phyloP scores from a whole-genome alignment of 768 basidiomycete genomes.

The Panus rudis region DNA sequence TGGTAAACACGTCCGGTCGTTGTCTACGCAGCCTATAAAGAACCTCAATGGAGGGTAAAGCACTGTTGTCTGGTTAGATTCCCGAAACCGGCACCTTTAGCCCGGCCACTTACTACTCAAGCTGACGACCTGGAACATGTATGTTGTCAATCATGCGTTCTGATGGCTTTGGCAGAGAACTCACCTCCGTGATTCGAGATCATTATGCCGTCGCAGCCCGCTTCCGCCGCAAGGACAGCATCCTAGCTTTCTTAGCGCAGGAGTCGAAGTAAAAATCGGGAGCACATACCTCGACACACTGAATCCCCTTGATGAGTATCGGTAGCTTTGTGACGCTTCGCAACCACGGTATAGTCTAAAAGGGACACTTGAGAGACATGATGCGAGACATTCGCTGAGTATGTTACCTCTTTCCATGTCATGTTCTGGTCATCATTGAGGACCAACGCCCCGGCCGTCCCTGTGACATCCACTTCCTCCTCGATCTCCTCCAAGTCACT shows the following conservation, averaged over 20 bases:
- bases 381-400: not conserved
- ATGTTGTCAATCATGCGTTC: not conserved
- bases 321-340: constrained; percentile 62
- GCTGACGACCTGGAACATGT: constrained; percentile 52
- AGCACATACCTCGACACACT: constrained; percentile 56
- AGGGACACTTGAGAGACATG: not conserved
- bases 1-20: constrained; percentile 68
- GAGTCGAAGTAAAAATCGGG: constrained; percentile 16
- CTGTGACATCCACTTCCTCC: constrained; percentile 35
- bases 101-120: constrained; percentile 59
- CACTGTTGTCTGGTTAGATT: constrained; percentile 33
- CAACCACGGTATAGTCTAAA: constrained; percentile 71
- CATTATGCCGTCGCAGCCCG: constrained; percentile 82
- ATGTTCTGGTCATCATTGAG: constrained; percentile 65
- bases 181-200: constrained; percentile 88
- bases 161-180: constrained; percentile 11
- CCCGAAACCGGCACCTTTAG: constrained; percentile 10
- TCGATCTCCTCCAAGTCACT: constrained; percentile 27
- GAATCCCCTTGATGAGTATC: constrained; percentile 74
- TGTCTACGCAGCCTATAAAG: constrained; percentile 66
- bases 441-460: constrained; percentile 63
- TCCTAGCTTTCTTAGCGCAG: constrained; percentile 61
- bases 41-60: constrained; percentile 73
- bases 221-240: constrained; percentile 75
- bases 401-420: constrained; percentile 63